These are phyloP conservation scores for Draba incana DNA, from an alignment of 345 rosid genomes.

Conservation along the genomic window DNA sequence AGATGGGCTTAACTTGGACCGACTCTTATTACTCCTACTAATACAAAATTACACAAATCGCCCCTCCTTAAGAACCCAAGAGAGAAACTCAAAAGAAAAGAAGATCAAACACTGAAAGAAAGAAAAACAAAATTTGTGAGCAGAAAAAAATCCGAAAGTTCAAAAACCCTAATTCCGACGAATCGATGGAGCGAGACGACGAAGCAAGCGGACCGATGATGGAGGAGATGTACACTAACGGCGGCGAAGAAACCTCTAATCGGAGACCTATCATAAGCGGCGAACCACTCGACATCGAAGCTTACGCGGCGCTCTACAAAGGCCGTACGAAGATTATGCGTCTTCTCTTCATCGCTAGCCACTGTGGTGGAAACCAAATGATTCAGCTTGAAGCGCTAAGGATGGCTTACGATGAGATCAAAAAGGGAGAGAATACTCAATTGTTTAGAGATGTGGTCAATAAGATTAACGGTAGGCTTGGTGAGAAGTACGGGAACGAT, in stretches of 20 bases:
- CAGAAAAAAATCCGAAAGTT: background rate
- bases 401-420: slow-evolving; percentile 95
- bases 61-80: background rate
- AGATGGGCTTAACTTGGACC: slow-evolving; percentile 39
- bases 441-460: slow-evolving; percentile 74
- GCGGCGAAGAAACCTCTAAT: slow-evolving; percentile 52
- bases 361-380: slow-evolving; percentile 61
- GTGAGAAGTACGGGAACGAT: slow-evolving; percentile 66
- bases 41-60: slow-evolving; percentile 1
- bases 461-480: slow-evolving; percentile 73
- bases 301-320: slow-evolving; percentile 82
- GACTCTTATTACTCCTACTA: slow-evolving; percentile 7
- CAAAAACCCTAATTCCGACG: slow-evolving; percentile 43
- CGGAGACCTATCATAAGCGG: slow-evolving; percentile 73
- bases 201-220: slow-evolving; percentile 54
- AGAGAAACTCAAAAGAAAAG: slow-evolving; percentile 3
- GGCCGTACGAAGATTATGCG: slow-evolving; percentile 90
- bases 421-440: slow-evolving; percentile 94
- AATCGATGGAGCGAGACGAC: slow-evolving; percentile 74
- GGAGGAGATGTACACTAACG: slow-evolving; percentile 76
- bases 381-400: slow-evolving; percentile 85
- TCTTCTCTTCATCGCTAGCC: slow-evolving; percentile 78
- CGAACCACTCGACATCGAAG: slow-evolving; percentile 91
- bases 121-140: background rate
- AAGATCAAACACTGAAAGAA: slow-evolving; percentile 7